Evolutionary conservation across 768 basidiomycete genomes (phyloP).

Genomic region (Amanita polypyramis): DNA sequence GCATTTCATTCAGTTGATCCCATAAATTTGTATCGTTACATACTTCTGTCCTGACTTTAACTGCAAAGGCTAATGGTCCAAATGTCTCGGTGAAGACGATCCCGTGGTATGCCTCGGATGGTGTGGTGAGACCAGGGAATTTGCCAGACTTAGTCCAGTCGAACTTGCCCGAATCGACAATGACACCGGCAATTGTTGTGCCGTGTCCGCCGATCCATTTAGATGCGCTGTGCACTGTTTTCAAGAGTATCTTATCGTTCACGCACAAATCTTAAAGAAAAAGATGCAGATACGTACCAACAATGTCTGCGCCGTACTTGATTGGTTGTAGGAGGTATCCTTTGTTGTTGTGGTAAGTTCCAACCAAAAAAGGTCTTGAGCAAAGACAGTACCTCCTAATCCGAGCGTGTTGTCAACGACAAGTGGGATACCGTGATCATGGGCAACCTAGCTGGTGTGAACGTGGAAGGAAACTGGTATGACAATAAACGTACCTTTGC

Average conservation of each 20-base stretch:
- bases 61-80: slow-evolving; percentile 49
- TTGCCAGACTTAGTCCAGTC: slow-evolving; percentile 59
- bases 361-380: slow-evolving; percentile 10
- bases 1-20: too few species aligned
- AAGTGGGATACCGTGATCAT: slow-evolving; percentile 60
- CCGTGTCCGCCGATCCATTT: slow-evolving; percentile 85
- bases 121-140: slow-evolving; percentile 68
- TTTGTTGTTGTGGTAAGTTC: slow-evolving; percentile 6
- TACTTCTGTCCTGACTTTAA: slow-evolving; percentile 50
- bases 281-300: slow-evolving; percentile 37
- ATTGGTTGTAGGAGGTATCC: slow-evolving; percentile 63
- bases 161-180: slow-evolving; percentile 69
- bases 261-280: neutral
- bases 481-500: slow-evolving; percentile 38
- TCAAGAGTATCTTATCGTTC: neutral
- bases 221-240: slow-evolving; percentile 60
- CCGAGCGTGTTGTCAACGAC: slow-evolving; percentile 80
- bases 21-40: slow-evolving; percentile 4
- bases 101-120: slow-evolving; percentile 70
- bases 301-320: slow-evolving; percentile 67
- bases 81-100: slow-evolving; percentile 57
- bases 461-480: neutral
- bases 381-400: slow-evolving; percentile 38
- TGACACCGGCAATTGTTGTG: slow-evolving; percentile 67
- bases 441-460: slow-evolving; percentile 42